These are phyloP conservation scores for Sequoia sempervirens DNA, from an alignment of 75 land plant genomes.

Conservation along the genomic window DNA sequence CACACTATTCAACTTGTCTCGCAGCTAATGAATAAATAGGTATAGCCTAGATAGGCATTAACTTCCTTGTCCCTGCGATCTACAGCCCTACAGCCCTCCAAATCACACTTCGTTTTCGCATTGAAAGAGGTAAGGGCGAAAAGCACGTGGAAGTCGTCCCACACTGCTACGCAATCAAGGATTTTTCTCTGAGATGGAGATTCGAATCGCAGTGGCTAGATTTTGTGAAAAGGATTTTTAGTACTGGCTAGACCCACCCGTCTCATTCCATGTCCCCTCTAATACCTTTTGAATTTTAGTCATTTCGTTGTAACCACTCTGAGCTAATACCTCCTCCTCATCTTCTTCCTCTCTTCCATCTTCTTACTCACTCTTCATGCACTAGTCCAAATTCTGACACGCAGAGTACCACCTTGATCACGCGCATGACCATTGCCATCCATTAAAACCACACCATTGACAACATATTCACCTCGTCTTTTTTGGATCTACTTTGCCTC, in stretches of 20 bases:
- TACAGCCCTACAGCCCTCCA: background rate
- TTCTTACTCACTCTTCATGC: background rate
- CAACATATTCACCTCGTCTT: background rate
- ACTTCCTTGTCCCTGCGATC: background rate
- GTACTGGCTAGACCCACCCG: slow-evolving; percentile 10
- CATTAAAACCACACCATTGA: background rate
- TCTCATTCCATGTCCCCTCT: slow-evolving; percentile 10
- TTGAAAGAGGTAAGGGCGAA: slow-evolving; percentile 3
- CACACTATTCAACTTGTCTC: background rate
- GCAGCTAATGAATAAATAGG: background rate
- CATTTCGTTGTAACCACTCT: background rate
- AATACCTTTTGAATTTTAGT: background rate
- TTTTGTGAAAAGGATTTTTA: slow-evolving; percentile 6
- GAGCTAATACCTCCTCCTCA: background rate
- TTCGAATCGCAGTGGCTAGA: slow-evolving; percentile 11
- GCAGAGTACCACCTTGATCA: background rate
- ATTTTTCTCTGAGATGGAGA: slow-evolving; percentile 9
- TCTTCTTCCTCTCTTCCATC: background rate
- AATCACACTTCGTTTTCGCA: slow-evolving; percentile 11
- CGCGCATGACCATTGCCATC: background rate
- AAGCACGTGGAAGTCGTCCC: slow-evolving; percentile 7
- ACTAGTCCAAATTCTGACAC: slow-evolving; percentile 5
- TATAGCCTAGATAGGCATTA: background rate
- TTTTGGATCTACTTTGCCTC: background rate
- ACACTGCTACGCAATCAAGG: slow-evolving; percentile 9